Evolutionary conservation across 176 grass and related monocot species (phyloP).

Genomic region (Pontederia paniculata): DNA sequence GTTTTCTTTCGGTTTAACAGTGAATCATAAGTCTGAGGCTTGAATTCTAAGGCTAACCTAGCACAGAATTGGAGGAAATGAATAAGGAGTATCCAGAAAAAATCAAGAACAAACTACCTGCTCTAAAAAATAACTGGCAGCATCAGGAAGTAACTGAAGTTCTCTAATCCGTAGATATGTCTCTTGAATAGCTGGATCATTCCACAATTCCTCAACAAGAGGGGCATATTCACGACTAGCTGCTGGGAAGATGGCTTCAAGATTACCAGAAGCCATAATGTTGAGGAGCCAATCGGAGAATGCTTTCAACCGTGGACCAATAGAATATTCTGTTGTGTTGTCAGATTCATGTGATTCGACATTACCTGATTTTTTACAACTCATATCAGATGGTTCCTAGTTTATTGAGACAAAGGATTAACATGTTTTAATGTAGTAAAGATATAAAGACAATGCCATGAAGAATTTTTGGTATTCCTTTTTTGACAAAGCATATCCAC

Average conservation of each 20-base stretch:
- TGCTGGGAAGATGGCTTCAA: conserved; percentile 88
- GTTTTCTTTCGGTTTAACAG: too few relatives aligned
- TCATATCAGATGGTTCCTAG: too few relatives aligned
- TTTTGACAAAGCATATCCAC: too few relatives aligned
- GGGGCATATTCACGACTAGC: conserved; percentile 83
- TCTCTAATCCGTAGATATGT: conserved; percentile 65
- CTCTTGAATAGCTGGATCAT: conserved; percentile 87
- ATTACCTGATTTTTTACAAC: conserved; percentile 8
- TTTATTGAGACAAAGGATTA: too few relatives aligned
- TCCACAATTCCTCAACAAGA: conserved; percentile 91
- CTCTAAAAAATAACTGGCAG: conserved; percentile 81
- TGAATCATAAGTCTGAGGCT: not conserved
- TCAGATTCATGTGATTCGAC: conserved; percentile 19
- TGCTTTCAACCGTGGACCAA: conserved; percentile 53
- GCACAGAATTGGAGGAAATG: not conserved
- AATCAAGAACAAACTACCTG: conserved; percentile 32
- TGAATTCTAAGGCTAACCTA: not conserved
- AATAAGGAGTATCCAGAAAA: not conserved
- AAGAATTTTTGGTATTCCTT: too few relatives aligned
- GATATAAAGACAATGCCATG: too few relatives aligned
- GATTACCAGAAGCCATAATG: conserved; percentile 76
- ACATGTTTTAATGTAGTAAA: too few relatives aligned
- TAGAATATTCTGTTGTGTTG: conserved; percentile 42
- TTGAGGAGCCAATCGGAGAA: conserved; percentile 94
- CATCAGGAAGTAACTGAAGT: conserved; percentile 42